phyloP scores from a whole-genome alignment of 1,284 basidiomycete species.

The Tylopilus sp. region DNA sequence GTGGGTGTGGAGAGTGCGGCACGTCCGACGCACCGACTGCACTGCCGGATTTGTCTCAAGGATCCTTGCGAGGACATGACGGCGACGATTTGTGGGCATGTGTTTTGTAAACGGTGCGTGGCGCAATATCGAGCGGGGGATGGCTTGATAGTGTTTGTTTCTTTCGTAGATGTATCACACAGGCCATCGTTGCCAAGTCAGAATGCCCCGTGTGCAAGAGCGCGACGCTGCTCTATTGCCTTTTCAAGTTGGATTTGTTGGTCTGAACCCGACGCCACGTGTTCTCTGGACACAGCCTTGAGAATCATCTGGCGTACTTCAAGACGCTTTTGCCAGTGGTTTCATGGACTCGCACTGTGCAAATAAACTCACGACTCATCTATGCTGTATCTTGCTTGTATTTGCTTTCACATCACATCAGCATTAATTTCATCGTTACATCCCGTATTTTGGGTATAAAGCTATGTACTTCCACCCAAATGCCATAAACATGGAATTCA shows the following conservation, averaged over 20 bases:
- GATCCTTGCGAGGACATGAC: conserved; percentile 60
- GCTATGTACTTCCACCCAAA: background rate
- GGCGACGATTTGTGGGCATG: conserved; percentile 66
- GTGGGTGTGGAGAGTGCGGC: background rate
- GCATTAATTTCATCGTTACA: background rate
- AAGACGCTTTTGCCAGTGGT: background rate
- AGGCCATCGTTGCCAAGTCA: conserved; percentile 54
- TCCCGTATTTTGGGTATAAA: background rate
- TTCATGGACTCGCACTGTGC: background rate
- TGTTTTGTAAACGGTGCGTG: conserved; percentile 65
- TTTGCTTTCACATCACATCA: background rate
- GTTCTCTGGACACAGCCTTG: background rate
- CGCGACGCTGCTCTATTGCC: conserved; percentile 62
- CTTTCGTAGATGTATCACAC: conserved; percentile 59
- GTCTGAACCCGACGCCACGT: conserved; percentile 8
- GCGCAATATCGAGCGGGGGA: background rate
- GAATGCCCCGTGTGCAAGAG: conserved; percentile 60
- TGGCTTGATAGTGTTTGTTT: background rate
- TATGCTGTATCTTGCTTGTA: background rate
- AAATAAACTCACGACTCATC: background rate
- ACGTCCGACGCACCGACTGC: conserved; percentile 36
- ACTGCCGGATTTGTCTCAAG: conserved; percentile 57
- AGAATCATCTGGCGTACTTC: background rate
- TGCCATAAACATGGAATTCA: no score
- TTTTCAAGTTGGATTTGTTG: conserved; percentile 45